Percentiles rank a stretch among this genome's conserved stretches.
Evolutionary conservation across 163 green algal genomes (phyloP).

Genomic region (Trebouxiophyceae sp.): DNA sequence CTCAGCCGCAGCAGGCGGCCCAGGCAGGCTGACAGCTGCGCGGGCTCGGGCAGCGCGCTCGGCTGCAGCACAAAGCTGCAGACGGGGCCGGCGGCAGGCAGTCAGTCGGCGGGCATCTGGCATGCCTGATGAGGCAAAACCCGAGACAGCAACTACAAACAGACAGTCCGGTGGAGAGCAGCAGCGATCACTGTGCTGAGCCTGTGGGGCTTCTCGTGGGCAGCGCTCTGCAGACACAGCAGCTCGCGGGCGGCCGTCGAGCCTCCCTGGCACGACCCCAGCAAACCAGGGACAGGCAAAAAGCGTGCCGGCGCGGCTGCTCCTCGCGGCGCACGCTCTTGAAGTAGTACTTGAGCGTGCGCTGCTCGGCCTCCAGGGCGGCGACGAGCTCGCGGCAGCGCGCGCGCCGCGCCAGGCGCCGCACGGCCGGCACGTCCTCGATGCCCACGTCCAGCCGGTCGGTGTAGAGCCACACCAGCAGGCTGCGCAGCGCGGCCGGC

Average conservation of each 20-base stretch:
- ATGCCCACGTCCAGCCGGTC: slow-evolving; percentile 22
- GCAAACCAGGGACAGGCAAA: no score
- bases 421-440: slow-evolving; percentile 8
- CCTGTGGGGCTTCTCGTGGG: no score
- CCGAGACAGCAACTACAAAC: no score
- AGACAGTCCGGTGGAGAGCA: no score
- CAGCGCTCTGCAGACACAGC: no score
- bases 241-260: no score
- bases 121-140: no score
- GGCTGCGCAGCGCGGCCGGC: slow-evolving; percentile 8
- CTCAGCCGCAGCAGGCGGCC: slow-evolving; percentile 1
- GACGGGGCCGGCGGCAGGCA: no score
- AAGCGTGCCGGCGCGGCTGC: slow-evolving; percentile 13
- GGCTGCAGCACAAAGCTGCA: slow-evolving; percentile 29
- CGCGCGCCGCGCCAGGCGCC: slow-evolving; percentile 2
- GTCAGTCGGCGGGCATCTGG: no score
- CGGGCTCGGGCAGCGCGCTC: slow-evolving; percentile 9
- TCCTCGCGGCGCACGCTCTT: slow-evolving; percentile 12
- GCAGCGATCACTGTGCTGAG: no score
- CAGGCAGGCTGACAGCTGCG: slow-evolving; percentile 10
- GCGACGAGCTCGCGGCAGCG: slow-evolving; percentile 6
- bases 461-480: slow-evolving; percentile 21
- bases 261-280: no score
- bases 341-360: slow-evolving; percentile 23
- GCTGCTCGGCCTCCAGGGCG: slow-evolving; percentile 9